phyloP scores from a whole-genome alignment of 2,329 filamentous ascomycete species.

The Aspergillus sp. region DNA sequence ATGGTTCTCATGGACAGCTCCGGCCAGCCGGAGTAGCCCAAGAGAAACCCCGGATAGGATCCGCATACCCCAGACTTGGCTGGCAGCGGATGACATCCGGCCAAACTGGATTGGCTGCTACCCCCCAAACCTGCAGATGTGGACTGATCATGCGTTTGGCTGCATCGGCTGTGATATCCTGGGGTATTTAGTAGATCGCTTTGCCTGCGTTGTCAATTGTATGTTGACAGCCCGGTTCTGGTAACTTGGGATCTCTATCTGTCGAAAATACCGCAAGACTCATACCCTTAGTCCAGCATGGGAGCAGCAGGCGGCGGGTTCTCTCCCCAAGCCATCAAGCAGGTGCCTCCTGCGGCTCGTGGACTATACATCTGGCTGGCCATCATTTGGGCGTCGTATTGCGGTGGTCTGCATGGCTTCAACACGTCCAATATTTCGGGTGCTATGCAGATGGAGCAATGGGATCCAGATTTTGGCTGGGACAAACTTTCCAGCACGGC shows the following conservation, averaged over 20 bases:
- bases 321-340: constrained; percentile 19
- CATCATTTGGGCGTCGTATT: constrained; percentile 24
- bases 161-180: too few species aligned
- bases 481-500: constrained; percentile 5
- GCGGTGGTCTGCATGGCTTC: constrained; percentile 25
- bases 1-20: not conserved
- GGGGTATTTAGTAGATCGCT: not conserved
- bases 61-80: not conserved
- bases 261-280: too few species aligned
- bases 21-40: not conserved
- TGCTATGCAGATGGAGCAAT: constrained; percentile 24
- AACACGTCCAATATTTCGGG: constrained; percentile 29
- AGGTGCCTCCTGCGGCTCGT: constrained; percentile 17
- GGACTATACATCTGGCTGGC: constrained; percentile 23
- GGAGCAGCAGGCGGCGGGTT: constrained; percentile 20
- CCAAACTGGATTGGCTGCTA: not conserved
- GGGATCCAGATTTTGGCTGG: constrained; percentile 23
- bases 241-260: too few species aligned
- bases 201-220: too few species aligned
- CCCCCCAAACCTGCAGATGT: not conserved
- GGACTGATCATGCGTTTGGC: not conserved
- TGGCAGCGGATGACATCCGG: not conserved
- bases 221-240: too few species aligned
- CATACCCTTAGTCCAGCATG: constrained; percentile 4
- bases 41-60: not conserved